Evolutionary conservation across 495 filamentous ascomycete genomes (phyloP).

Genomic region (Aspergillus baeticus): DNA sequence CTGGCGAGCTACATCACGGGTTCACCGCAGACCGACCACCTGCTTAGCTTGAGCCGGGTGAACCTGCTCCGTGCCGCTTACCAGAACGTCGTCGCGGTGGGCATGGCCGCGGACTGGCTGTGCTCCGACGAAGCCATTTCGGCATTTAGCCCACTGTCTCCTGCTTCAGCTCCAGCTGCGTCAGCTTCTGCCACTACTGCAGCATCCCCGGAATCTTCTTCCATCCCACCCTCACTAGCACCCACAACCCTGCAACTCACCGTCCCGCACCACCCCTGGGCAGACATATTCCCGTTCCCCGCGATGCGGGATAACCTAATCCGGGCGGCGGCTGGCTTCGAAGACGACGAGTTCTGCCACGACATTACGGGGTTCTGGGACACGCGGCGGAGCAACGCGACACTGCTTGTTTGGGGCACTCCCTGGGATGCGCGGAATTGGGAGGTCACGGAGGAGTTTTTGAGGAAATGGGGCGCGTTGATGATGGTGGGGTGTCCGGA

Average conservation of each 20-base stretch:
- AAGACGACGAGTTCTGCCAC: constrained; percentile 22
- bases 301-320: constrained; percentile 33
- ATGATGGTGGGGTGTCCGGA: constrained; percentile 1
- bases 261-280: constrained; percentile 22
- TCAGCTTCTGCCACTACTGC: too few species aligned
- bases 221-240: too few species aligned
- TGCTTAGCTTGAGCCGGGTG: too few species aligned
- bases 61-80: too few species aligned
- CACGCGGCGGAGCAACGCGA: constrained; percentile 8
- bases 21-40: too few species aligned
- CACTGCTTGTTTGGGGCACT: constrained; percentile 31
- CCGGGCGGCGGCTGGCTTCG: constrained; percentile 12
- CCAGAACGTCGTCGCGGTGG: too few species aligned
- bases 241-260: constrained; percentile 4
- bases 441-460: constrained; percentile 31
- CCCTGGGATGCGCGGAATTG: constrained; percentile 28
- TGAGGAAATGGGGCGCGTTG: constrained; percentile 29
- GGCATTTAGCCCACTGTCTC: too few species aligned
- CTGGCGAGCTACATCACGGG: too few species aligned
- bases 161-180: too few species aligned
- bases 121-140: too few species aligned
- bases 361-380: constrained; percentile 25
- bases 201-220: too few species aligned
- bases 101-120: too few species aligned
- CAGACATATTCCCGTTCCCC: constrained; percentile 32